Evolutionary conservation across 192 early-diverging fungal genomes (phyloP).

Genomic region (Helicostylum pulchrum): DNA sequence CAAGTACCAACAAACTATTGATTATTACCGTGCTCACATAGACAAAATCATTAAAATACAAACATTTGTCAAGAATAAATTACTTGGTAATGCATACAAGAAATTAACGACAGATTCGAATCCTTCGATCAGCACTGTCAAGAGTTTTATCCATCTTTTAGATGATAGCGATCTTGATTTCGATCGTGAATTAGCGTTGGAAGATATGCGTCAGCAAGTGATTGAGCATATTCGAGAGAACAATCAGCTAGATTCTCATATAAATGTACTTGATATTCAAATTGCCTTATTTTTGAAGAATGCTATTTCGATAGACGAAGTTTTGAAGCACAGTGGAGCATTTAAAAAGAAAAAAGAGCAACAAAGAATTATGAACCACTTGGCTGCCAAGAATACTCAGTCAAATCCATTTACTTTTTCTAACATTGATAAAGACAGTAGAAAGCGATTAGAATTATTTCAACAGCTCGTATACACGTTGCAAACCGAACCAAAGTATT

Average conservation of each 20-base stretch:
- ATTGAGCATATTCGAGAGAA: constrained; percentile 91
- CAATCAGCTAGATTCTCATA: constrained; percentile 66
- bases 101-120: constrained; percentile 55
- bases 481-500: constrained; percentile 93
- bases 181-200: constrained; percentile 82
- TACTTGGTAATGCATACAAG: constrained; percentile 20
- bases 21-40: constrained; percentile 61
- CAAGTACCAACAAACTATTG: constrained; percentile 41
- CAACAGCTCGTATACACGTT: constrained; percentile 95
- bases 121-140: constrained; percentile 79
- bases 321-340: constrained; percentile 44
- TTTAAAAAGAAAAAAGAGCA: constrained; percentile 45
- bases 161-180: constrained; percentile 90
- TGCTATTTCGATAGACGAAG: constrained; percentile 93
- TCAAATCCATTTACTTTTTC: constrained; percentile 63
- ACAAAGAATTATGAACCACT: constrained; percentile 39
- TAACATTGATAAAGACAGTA: constrained; percentile 81
- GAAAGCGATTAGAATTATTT: constrained; percentile 72
- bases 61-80: constrained; percentile 19
- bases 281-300: constrained; percentile 97
- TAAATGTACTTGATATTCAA: constrained; percentile 92
- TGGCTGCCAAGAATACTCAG: constrained; percentile 18
- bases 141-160: constrained; percentile 84
- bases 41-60: constrained; percentile 81
- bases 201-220: constrained; percentile 80